phyloP scores from a whole-genome alignment of 345 rosid genomes.

The Geranium brycei region DNA sequence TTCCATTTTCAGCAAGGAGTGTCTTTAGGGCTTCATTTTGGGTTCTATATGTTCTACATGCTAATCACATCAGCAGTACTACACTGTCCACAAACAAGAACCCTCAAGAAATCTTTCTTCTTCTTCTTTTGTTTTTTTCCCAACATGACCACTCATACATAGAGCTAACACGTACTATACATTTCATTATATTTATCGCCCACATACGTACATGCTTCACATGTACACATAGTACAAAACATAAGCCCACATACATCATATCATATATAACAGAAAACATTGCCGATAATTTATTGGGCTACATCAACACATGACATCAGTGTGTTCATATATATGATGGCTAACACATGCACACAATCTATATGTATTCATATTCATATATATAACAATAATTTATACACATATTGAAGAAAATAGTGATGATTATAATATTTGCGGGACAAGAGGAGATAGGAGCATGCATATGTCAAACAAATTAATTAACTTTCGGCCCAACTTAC shows the following conservation, averaged over 20 bases:
- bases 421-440: not conserved
- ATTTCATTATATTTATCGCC: no score
- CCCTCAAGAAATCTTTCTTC: not conserved
- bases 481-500: slow-evolving; percentile 45
- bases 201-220: not conserved
- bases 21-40: not conserved
- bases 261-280: no score
- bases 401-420: no score
- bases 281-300: no score
- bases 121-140: no score
- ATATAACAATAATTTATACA: no score
- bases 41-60: not conserved
- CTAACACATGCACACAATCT: no score
- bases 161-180: not conserved
- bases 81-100: not conserved
- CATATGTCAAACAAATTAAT: slow-evolving; percentile 27
- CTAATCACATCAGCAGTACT: slow-evolving; percentile 4
- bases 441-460: not conserved
- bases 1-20: not conserved
- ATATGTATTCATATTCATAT: no score
- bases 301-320: no score
- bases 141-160: no score
- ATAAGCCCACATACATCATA: no score
- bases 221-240: not conserved
- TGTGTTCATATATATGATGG: no score